These are phyloP conservation scores for Periconia macrospinosa DNA, from an alignment of 2,329 filamentous ascomycete genomes.

Conservation along the genomic window DNA sequence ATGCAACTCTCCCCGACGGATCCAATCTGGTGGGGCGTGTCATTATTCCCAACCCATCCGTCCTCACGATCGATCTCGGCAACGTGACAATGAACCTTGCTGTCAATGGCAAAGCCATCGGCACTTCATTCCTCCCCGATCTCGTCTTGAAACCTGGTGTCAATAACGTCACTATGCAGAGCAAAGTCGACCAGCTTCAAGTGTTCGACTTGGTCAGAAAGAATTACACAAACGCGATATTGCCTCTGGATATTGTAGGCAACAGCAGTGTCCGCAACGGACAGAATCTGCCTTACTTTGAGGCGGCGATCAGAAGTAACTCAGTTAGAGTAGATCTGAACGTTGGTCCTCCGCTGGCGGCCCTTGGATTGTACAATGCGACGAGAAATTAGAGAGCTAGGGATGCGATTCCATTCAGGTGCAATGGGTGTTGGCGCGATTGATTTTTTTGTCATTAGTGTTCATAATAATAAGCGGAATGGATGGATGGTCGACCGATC, in stretches of 20 bases:
- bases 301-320: slow-evolving; percentile 55
- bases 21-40: slow-evolving; percentile 65
- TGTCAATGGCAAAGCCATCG: slow-evolving; percentile 56
- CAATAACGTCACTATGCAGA: slow-evolving; percentile 60
- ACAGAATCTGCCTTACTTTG: slow-evolving; percentile 59
- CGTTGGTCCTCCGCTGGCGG: slow-evolving; percentile 10
- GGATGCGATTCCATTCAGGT: too few species aligned
- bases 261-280: slow-evolving; percentile 51
- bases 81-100: slow-evolving; percentile 65
- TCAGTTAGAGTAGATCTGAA: slow-evolving; percentile 59
- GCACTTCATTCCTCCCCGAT: slow-evolving; percentile 60
- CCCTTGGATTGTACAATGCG: neutral
- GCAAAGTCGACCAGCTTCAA: slow-evolving; percentile 54
- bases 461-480: too few species aligned
- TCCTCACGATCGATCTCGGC: slow-evolving; percentile 68
- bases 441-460: too few species aligned
- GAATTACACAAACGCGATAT: slow-evolving; percentile 57
- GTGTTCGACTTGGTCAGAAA: slow-evolving; percentile 50
- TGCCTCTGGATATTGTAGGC: slow-evolving; percentile 60
- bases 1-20: slow-evolving; percentile 43
- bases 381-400: neutral
- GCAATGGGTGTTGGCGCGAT: too few species aligned
- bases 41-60: slow-evolving; percentile 65
- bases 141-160: slow-evolving; percentile 60
- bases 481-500: too few species aligned